These are phyloP conservation scores for Gloeopeniophorella convolvens DNA, from an alignment of 768 basidiomycete species.

Conservation along the genomic window DNA sequence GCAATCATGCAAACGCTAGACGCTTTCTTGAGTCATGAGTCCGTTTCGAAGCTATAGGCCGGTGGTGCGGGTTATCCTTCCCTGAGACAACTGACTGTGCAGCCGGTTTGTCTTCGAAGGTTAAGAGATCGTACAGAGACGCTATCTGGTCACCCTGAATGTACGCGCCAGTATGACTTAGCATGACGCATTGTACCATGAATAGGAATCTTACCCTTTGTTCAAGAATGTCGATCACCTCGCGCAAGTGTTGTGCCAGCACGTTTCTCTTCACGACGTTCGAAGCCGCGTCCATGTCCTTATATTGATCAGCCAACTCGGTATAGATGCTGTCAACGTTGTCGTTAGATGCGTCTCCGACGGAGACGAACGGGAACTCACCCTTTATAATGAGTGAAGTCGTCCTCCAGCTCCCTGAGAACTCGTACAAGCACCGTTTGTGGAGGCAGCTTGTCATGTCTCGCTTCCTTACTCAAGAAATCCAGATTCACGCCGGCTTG, in stretches of 20 bases:
- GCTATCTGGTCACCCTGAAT: conserved; percentile 88
- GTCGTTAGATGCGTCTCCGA: conserved; percentile 1
- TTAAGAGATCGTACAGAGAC: conserved; percentile 78
- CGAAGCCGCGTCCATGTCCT: conserved; percentile 76
- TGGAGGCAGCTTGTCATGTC: conserved; percentile 51
- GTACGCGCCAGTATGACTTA: conserved; percentile 12
- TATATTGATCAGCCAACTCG: conserved; percentile 91
- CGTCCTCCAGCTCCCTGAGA: conserved; percentile 85
- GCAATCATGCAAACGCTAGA: conserved; percentile 11
- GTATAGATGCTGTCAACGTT: conserved; percentile 64
- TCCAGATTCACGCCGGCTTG: neutral
- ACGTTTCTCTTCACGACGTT: conserved; percentile 76
- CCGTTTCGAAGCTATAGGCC: conserved; percentile 1
- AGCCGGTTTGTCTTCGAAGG: conserved; percentile 61
- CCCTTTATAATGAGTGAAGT: conserved; percentile 94
- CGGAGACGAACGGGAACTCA: conserved; percentile 33
- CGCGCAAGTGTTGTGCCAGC: conserved; percentile 82
- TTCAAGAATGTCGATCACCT: conserved; percentile 89
- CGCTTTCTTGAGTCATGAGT: conserved; percentile 9
- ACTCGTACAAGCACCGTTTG: conserved; percentile 85
- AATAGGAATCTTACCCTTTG: conserved; percentile 56
- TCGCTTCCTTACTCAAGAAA: conserved; percentile 7
- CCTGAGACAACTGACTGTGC: conserved; percentile 19
- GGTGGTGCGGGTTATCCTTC: conserved; percentile 1
- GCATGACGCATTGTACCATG: conserved; percentile 1